phyloP scores from a whole-genome alignment of 805 yeast genomes.

The Debaryomyces tyrocola region DNA sequence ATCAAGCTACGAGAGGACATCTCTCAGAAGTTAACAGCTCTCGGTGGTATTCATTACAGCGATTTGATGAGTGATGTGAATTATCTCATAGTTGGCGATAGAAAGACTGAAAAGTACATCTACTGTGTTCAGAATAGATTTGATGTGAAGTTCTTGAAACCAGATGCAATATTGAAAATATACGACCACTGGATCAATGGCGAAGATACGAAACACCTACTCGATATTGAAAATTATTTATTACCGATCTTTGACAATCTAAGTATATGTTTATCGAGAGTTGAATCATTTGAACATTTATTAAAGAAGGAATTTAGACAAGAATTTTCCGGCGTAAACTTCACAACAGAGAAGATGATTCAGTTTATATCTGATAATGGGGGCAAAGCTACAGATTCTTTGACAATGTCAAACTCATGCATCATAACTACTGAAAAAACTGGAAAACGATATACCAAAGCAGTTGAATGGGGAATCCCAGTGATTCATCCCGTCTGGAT shows the following conservation, averaged over 20 bases:
- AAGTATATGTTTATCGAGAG: conserved; percentile 45
- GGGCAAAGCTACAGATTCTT: conserved; percentile 51
- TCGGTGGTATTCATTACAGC: conserved; percentile 60
- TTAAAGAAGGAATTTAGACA: conserved; percentile 23
- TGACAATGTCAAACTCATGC: conserved; percentile 44
- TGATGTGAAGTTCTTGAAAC: conserved; percentile 57
- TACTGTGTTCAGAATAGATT: conserved; percentile 50
- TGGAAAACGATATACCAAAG: conserved; percentile 55
- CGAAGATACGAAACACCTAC: conserved; percentile 28
- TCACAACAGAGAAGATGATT: conserved; percentile 25
- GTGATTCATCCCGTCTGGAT: conserved; percentile 54
- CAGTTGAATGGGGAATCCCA: conserved; percentile 53
- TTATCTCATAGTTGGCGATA: conserved; percentile 58
- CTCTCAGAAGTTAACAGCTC: conserved; percentile 43
- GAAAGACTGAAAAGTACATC: conserved; percentile 54
- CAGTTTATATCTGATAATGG: conserved; percentile 43
- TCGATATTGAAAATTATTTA: conserved; percentile 21
- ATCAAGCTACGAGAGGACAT: conserved; percentile 42
- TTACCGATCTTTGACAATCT: conserved; percentile 48
- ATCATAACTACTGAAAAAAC: conserved; percentile 49
- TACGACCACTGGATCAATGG: conserved; percentile 57
- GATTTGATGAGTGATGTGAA: conserved; percentile 64
- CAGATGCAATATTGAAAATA: conserved; percentile 44
- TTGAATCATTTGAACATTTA: conserved; percentile 14
- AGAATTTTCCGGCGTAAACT: conserved; percentile 12